Evolutionary conservation across 179 eudicot genomes (phyloP), one percentile per base, ranked within the genome.

Genomic region (Nepenthes alata): DNA sequence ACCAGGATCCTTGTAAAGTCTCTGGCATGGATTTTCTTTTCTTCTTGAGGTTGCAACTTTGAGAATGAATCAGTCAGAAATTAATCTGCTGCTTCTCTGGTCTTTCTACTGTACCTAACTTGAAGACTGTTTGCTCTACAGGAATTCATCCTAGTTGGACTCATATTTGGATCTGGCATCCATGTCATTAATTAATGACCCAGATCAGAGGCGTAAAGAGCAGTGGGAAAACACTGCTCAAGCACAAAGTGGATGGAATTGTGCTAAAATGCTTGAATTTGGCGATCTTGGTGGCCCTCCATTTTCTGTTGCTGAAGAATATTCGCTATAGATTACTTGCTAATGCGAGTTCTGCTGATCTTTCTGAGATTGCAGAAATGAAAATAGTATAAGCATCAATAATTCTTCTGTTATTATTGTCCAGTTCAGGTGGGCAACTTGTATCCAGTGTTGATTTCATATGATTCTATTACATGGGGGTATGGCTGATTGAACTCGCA

Each of bases 351-450:
- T 81, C 94, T 67, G 81, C 83, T 57, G 87, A 89, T 78, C 95
- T 85, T 69, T 79, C 95, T n/a, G 95, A 93, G 70, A 87, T 93
- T 78, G 93, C 97, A 56, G 97, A 93, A 73, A 93, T 89, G 97
- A 93, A 83, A 77, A 93, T 93, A 72, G 83, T 93, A 97, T 93
- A 85, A 83, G 96, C 57, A 35, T 48, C 14, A 4, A n/a, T 13
- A 6, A 3, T 13, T 15, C 15, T 11, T 25, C 25, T 25, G 25
- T 25, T 25, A 25, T 25, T 25, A 25, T 25, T 25, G 25, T 25
- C 25, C 25, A 25, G 25, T 25, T 25, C 25, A 41, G 45, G 45
- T 41, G 45, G 45, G 6, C 45, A 25, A 25, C 25, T 25, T 25
- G 25, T 25, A 25, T 25, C 25, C 25, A 25, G 25, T 41, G 45